Evolutionary conservation across 2,329 filamentous ascomycete species (phyloP), one percentile per base, ranked within the genome.

Genomic region (Helotiales sp.): DNA sequence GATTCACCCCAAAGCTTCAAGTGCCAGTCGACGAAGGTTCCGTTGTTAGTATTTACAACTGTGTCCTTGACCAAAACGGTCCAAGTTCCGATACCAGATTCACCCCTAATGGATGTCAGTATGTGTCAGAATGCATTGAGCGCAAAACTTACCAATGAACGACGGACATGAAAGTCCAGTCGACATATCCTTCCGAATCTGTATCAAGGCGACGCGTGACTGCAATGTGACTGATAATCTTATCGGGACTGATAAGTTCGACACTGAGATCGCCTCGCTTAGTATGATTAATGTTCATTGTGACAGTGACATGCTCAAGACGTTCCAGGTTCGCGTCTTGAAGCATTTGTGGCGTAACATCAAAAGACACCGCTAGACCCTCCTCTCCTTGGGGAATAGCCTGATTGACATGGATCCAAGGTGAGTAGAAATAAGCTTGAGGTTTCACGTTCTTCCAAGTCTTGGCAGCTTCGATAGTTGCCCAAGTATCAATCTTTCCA

Each of bases 91-190:
- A 94, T 79, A 67, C 93, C 94, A 50, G 86, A 85, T 80, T 99
- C 96, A 58, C 96, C 96, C 93, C 91, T 93, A 63, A 1, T 11
- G 37, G 52, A 63, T 61, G 73, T 83, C 77, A 83, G 78, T 15
- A 20, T 10, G 26, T 13, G 43, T 26, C 43, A 6, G 15, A 45
- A 22, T 13, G 22, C 6, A 8, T 45, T 28, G 28, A 61, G 26
- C 55, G 6, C 17, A 49, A 32, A 22, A 80, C 89, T 80, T 85
- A 93, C 92, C 94, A 99, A 78, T 99, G 96, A 70, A 90, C 94
- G 43, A 99, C 96, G 69, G 91, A 96, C 96, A 99, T 99, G 75
- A 99, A 99, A 0, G 95, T 98, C 96, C 96, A 99, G 80, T 98
- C 93, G 43, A 89, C 82, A 78, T 98, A 99, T 8, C 96, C 96